A percentile compares a stretch with the other conserved stretches of the same genome.
Conservation (phyloP, 2,329 filamentous ascomycete genomes). For the Cladosporium sphaerospermum region DNA sequence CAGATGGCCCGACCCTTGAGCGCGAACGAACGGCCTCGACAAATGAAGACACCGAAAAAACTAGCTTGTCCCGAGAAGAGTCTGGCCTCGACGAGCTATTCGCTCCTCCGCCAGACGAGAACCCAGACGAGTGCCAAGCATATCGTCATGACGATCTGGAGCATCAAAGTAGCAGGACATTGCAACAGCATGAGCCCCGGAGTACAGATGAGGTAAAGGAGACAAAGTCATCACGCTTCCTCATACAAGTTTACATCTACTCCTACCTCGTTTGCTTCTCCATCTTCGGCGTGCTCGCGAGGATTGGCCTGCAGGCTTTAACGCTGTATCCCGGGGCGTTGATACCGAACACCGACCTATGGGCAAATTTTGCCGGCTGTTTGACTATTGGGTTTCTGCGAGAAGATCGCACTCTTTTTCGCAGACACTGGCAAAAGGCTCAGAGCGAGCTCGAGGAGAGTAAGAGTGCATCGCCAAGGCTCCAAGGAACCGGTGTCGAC, state of each 20-base stretch:
- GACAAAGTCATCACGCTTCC: background rate
- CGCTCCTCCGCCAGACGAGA: conserved; percentile 18
- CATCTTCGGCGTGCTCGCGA: conserved; percentile 73
- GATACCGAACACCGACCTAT: conserved; percentile 63
- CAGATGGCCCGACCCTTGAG: background rate
- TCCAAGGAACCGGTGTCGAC: conserved; percentile 23
- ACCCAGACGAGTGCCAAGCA: conserved; percentile 6
- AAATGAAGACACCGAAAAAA: conserved; percentile 1
- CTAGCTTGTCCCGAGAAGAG: background rate
- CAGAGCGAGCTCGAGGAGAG: conserved; percentile 17
- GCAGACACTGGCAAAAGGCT: conserved; percentile 54
- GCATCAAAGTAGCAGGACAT: background rate
- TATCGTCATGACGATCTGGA: conserved; percentile 14
- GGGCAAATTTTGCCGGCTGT: conserved; percentile 77
- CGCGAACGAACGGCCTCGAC: background rate
- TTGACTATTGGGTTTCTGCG: conserved; percentile 74
- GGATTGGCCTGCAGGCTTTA: conserved; percentile 68
- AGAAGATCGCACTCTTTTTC: conserved; percentile 69
- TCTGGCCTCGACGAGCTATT: conserved; percentile 15
- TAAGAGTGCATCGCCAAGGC: conserved; percentile 15
- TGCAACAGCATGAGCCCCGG: background rate
- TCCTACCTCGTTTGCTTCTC: conserved; percentile 79
- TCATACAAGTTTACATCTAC: conserved; percentile 48
- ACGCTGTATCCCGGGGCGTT: conserved; percentile 71
- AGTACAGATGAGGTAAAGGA: background rate